Base-by-base conservation (phyloP, 2,329 filamentous ascomycete genomes). In the Botryosphaeria dothidea region DNA sequence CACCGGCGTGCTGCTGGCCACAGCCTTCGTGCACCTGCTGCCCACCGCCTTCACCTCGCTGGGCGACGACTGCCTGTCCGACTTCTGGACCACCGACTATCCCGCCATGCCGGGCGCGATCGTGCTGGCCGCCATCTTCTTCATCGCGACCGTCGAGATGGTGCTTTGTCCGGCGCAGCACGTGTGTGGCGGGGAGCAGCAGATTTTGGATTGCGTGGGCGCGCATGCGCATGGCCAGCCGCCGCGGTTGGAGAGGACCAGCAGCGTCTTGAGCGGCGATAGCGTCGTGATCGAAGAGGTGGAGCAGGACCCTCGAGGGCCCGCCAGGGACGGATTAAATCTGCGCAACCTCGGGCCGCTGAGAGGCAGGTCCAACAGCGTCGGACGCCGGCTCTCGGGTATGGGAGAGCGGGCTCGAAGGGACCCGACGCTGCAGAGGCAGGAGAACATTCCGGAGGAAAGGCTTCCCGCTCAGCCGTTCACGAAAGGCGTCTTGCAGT, bases 61-160 rank as follows among this genome's bases (percentile, higher is more conserved):
- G 54, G 75, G 72, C 57, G 73, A 78, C 52, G 71, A 71, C 74
- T 78, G 76, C 68, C 73, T 78, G 3, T 73, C 75, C 5, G 68
- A 65, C 45, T 77, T 78, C 51, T 78, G 76, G 76, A 78, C 73
- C 63, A 62, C 72, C 31, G 71, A 74, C 60, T 78, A 78, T 56
- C 65, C 74, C 62, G 73, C 76, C 52, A 78, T 77, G 74, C 75
- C 76, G 7, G 76, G 76, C 21, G 65, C 78, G 3, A 72, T 78
- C 54, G 75, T 75, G 38, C 77, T 78, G 76, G 68, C 69, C 2
- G 71, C 77, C 0, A 75, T 80, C 23, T 79, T 80, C 66, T 81
- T 91, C 4, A 93, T 97, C 2, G 91, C 96, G 7, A 86, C 87
- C 2, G 85, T 97, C 58, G 94, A 98, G 77, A 96, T 95, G 80